Conservation (phyloP, 148 eudicot species). For the Nyssa sinensis region DNA sequence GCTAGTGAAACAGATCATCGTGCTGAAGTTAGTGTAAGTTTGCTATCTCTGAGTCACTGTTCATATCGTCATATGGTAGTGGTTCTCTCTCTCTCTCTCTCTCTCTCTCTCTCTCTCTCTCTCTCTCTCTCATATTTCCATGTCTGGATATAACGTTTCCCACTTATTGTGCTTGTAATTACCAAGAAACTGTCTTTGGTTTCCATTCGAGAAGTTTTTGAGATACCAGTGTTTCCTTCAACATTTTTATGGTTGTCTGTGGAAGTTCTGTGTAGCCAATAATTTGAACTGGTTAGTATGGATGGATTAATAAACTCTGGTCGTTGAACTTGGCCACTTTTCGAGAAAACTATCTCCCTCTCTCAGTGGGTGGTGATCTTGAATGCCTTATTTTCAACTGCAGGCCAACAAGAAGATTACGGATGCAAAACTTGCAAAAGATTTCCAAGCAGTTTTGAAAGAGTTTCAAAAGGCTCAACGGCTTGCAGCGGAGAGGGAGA, state of each 20-base stretch:
- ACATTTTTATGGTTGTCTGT: too few species aligned
- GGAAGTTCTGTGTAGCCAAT: neutral
- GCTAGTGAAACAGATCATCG: conserved; percentile 78
- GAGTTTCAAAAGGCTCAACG: conserved; percentile 90
- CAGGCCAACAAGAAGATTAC: conserved; percentile 80
- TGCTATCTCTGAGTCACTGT: conserved; percentile 8
- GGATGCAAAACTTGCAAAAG: conserved; percentile 90
- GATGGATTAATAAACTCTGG: neutral
- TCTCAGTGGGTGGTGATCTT: neutral
- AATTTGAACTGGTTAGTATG: too few species aligned
- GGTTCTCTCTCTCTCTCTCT: neutral
- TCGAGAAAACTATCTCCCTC: neutral
- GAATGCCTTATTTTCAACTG: neutral
- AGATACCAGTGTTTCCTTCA: too few species aligned
- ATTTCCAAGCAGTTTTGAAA: conserved; percentile 72
- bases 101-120: neutral
- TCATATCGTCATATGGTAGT: neutral
- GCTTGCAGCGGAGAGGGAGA: conserved; percentile 87
- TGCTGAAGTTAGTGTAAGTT: conserved; percentile 67
- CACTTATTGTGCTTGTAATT: too few species aligned
- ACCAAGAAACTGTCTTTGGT: too few species aligned
- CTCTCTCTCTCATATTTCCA: neutral
- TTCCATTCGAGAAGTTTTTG: too few species aligned
- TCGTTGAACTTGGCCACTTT: too few species aligned
- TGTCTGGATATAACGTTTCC: neutral